These are phyloP conservation scores for Rhizophora mangle DNA, from an alignment of 345 rosid species.

Conservation along the genomic window DNA sequence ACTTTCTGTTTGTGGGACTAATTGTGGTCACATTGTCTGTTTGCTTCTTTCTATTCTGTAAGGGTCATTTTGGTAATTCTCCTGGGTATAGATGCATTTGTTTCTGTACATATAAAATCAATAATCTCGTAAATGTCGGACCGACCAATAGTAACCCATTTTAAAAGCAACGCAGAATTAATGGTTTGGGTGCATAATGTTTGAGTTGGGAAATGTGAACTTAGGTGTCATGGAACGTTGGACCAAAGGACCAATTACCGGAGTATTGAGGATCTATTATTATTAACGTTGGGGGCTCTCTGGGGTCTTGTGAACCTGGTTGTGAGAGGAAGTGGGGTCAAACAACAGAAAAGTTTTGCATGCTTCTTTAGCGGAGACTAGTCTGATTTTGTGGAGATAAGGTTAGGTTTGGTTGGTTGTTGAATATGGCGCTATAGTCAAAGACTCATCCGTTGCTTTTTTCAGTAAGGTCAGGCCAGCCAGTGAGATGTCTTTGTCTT, in stretches of 20 bases:
- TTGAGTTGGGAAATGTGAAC: too few species aligned
- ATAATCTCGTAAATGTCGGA: too few species aligned
- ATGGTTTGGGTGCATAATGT: too few species aligned
- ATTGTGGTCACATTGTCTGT: slow-evolving; percentile 6
- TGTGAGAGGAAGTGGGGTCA: slow-evolving; percentile 28
- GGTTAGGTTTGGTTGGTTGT: slow-evolving; percentile 21
- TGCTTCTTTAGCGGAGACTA: slow-evolving; percentile 23
- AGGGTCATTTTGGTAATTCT: slow-evolving; percentile 12
- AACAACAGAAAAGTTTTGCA: slow-evolving; percentile 12
- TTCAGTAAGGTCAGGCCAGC: slow-evolving; percentile 21
- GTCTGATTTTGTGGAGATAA: slow-evolving; percentile 19
- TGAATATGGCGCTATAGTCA: slow-evolving; percentile 14
- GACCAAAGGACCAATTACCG: too few species aligned
- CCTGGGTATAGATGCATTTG: too few species aligned
- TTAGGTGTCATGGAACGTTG: too few species aligned
- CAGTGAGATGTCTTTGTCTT: slow-evolving; percentile 45
- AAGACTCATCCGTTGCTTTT: slow-evolving; percentile 3
- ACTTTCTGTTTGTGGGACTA: neutral
- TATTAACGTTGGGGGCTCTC: too few species aligned
- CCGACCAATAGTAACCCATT: too few species aligned
- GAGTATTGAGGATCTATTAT: too few species aligned
- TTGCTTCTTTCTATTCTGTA: neutral
- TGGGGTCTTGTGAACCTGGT: too few species aligned
- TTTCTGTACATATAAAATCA: too few species aligned
- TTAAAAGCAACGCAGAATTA: too few species aligned